Evolutionary conservation across 1,284 basidiomycete genomes (phyloP).

Genomic region (Bondarzewia mesenterica): DNA sequence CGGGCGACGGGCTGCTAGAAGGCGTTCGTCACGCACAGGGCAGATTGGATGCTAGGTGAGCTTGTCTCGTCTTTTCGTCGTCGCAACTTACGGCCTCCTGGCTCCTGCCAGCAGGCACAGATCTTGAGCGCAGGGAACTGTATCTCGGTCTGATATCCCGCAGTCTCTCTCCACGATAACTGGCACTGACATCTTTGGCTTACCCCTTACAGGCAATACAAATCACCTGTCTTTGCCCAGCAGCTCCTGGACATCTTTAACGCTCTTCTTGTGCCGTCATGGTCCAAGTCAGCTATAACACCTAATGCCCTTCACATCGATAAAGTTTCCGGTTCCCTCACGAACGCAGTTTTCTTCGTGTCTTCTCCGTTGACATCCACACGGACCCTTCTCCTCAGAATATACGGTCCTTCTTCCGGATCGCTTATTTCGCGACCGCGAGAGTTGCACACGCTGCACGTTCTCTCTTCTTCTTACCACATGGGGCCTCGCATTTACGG

Average conservation of each 20-base stretch:
- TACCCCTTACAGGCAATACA: slow-evolving; percentile 50
- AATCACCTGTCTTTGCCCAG: slow-evolving; percentile 49
- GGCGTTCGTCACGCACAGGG: slow-evolving; percentile 57
- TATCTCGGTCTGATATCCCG: slow-evolving; percentile 10
- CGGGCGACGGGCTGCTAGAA: slow-evolving; percentile 43
- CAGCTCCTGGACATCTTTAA: slow-evolving; percentile 49
- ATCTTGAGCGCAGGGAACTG: slow-evolving; percentile 5
- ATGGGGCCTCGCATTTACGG: slow-evolving; percentile 91
- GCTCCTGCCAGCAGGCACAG: background rate
- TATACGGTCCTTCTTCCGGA: slow-evolving; percentile 85
- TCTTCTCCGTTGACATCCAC: slow-evolving; percentile 49
- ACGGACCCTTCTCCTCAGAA: slow-evolving; percentile 73
- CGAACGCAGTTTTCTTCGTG: slow-evolving; percentile 93
- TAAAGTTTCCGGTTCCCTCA: slow-evolving; percentile 87
- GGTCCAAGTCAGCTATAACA: slow-evolving; percentile 40
- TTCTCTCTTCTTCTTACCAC: slow-evolving; percentile 77
- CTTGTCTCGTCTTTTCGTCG: slow-evolving; percentile 16
- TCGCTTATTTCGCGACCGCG: slow-evolving; percentile 77
- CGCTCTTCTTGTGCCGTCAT: slow-evolving; percentile 47
- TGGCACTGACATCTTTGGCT: slow-evolving; percentile 12
- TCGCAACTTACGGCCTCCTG: slow-evolving; percentile 9
- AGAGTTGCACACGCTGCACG: slow-evolving; percentile 82
- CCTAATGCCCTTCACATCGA: slow-evolving; percentile 52
- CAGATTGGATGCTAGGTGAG: slow-evolving; percentile 70
- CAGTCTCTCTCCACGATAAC: slow-evolving; percentile 7